Evolutionary conservation across 176 grass and related monocot species (phyloP), one percentile per base, ranked within the genome.

Genomic region (Elaeis guineensis): DNA sequence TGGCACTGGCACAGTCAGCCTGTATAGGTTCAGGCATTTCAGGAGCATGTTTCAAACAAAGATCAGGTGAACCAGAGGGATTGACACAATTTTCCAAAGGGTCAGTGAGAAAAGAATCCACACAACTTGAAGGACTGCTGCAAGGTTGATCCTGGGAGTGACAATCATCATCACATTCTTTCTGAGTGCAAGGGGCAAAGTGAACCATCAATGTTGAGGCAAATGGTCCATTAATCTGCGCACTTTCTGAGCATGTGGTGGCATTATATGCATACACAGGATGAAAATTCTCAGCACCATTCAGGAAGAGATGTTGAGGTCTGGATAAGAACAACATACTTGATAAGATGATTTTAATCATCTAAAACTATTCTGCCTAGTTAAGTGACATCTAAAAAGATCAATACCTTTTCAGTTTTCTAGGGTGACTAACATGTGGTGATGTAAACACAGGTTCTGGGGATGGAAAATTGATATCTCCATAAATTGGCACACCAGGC

Each of bases 381-480:
- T 9, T 30, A 3, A 32, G 49, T 35, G 11, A 20, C 29, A 61
- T 54, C 23, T 22, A 19, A 64, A 23, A 35, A 39, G 18, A 35
- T 6, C 9, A 48, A 18, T 73, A 73, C 70, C 70, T 73, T 63
- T 25, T 73, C 49, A 58, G 51, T 20, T 73, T 73, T 48, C 58
- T 73, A 26, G 50, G 26, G n/a, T 21, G 59, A 54, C 25, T 29
- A 30, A 55, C 24, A 60, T 73, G 70, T 44, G 70, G 70, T 48
- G 70, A 62, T 17, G 24, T 63, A 54, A 73, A 73, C 7, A 73
- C 70, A 44, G 70, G 59, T 73, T 63, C 59, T 39, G 70, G 70
- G n/a, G 70, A 73, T 14, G 70, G 70, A 17, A 73, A 63, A 55
- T n/a, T 73, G 17, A n/a, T n/a, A 73, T 73, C 59, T 35, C 26